Conservation (phyloP, 2,329 filamentous ascomycete genomes). For the Sclerotinia nivalis region DNA sequence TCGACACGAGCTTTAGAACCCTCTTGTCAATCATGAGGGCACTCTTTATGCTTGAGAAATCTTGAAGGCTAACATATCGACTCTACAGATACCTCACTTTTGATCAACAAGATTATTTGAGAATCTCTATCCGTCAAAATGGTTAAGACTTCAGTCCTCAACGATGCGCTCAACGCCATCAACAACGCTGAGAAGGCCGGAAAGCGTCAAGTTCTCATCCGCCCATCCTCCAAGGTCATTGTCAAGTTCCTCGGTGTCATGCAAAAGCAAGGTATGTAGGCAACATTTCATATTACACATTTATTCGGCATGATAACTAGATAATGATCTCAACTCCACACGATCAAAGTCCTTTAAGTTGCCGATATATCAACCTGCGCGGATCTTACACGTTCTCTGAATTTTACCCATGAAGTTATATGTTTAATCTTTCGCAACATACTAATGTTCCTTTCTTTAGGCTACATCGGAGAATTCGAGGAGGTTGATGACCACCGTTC, state of each 20-base stretch:
- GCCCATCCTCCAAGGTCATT: conserved; percentile 98
- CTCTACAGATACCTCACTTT: conserved; percentile 66
- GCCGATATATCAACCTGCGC: conserved; percentile 90
- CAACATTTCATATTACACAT: conserved; percentile 23
- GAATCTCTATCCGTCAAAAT: conserved; percentile 88
- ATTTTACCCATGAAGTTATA: conserved; percentile 70
- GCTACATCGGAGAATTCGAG: conserved; percentile 99
- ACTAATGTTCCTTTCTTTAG: conserved; percentile 60
- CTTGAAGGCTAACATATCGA: conserved; percentile 61
- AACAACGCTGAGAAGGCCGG: conserved; percentile 99
- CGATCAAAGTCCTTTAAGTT: conserved; percentile 99
- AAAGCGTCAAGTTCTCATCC: conserved; percentile 99
- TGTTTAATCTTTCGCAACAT: conserved; percentile 97
- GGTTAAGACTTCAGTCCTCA: conserved; percentile 98
- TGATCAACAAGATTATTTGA: conserved; percentile 61
- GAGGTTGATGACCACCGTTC: conserved; percentile 99
- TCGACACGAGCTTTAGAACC: conserved; percentile 70
- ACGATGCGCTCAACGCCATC: conserved; percentile 98
- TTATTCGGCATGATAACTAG: conserved; percentile 99
- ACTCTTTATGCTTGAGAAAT: conserved; percentile 66
- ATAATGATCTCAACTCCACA: conserved; percentile 81
- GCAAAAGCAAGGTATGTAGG: conserved; percentile 95
- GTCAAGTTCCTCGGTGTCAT: conserved; percentile 99
- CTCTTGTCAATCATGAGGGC: conserved; percentile 58
- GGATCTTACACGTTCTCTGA: conserved; percentile 98